Evolutionary conservation across 2,329 filamentous ascomycete species (phyloP).

Genomic region (Trichoderma sp.): DNA sequence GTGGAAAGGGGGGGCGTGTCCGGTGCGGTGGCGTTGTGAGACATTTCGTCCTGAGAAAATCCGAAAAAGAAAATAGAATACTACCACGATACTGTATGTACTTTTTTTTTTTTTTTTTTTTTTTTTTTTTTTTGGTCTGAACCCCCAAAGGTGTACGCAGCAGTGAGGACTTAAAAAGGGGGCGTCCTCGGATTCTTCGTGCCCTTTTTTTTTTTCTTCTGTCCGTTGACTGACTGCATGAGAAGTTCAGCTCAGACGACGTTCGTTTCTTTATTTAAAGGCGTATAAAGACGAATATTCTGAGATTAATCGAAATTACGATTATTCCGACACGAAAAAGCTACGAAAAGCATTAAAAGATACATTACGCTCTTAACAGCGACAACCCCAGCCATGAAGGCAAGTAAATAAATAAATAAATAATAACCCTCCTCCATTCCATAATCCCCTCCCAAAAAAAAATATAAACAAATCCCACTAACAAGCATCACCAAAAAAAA

Average conservation of each 20-base stretch:
- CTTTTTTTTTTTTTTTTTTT: background rate
- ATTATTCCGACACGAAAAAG: background rate
- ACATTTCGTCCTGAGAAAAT: background rate
- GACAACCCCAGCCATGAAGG: background rate
- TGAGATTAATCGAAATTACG: too few species aligned
- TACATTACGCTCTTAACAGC: accelerated
- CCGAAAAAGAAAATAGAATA: background rate
- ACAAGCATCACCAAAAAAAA: background rate
- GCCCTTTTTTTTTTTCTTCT: background rate
- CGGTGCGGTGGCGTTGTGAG: background rate
- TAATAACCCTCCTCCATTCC: background rate
- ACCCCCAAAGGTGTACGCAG: background rate
- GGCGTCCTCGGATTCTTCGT: background rate
- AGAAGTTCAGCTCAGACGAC: background rate
- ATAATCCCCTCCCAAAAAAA: background rate
- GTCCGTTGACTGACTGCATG: background rate
- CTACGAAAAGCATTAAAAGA: background rate
- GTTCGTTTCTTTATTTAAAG: background rate
- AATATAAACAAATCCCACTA: background rate
- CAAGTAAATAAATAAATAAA: background rate
- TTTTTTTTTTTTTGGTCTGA: background rate
- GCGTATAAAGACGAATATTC: too few species aligned
- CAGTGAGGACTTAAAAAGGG: background rate
- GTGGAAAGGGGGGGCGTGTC: background rate
- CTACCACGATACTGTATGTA: background rate